Base-by-base conservation (phyloP, 2,329 filamentous ascomycete genomes). In the Calonectria pseudoturangicola region DNA sequence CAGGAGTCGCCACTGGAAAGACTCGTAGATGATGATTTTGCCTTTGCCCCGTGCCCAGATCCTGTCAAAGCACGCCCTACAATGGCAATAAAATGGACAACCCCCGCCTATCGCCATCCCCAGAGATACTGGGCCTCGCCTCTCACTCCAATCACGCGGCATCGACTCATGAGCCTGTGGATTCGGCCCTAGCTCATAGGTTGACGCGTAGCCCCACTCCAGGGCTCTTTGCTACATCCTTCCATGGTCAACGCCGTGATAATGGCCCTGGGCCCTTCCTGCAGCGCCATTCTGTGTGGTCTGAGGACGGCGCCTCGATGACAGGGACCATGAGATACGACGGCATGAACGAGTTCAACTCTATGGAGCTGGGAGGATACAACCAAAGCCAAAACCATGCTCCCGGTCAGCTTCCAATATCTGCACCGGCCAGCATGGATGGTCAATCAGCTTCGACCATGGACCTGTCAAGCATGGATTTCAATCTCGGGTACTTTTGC, bases 121-220 rank as follows among this genome's bases (percentile, higher is more conserved):
- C 18, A 25, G 27, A 48, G 7, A 27, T 21, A 27, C 25, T 3
- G n/a, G 10, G 13, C 15, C 27, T 41, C n/a, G 13, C 28, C n/a
- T 9, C n/a, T 10, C 8, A 7, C 16, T 9, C 51, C 15, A 47
- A 50, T 21, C 50, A 67, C 15, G 51, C n/a, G 8, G 25, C 41
- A n/a, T 41, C 27, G 30, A 18, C 39, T 1, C 50, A 39, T 16
- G 30, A 58, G 12, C 28, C 16, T 28, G 27, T 27, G 15, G 3
- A 39, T 43, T 41, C 25, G 64, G 41, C 9, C 41, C 25, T 8
- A 30, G 39, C 10, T 8, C 50, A n/a, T 28, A 51, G 51, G 15
- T 15, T 36, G 15, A 27, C 50, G 6, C 65, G 50, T 18, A 45
- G 27, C 65, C 39, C 65, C 41, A 60, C 65, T 15, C 51, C 65